A percentile compares a stretch with the other conserved stretches of the same genome.
phyloP scores from a whole-genome alignment of 352 stramenopile species.

The Phytophthora chlamydospora region DNA sequence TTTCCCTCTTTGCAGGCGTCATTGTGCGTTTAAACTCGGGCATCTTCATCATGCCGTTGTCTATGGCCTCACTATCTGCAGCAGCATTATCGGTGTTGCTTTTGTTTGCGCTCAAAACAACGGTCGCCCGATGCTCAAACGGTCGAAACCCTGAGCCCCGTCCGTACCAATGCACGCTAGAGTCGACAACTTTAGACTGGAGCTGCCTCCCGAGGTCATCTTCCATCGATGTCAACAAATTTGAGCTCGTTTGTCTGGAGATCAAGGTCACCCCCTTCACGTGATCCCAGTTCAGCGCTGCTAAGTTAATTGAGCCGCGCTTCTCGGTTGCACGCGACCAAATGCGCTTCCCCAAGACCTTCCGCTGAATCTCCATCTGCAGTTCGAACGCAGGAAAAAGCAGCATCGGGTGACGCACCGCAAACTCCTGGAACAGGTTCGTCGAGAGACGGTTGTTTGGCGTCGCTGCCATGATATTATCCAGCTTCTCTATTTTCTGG shows the following conservation, averaged over 20 bases:
- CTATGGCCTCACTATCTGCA: not conserved
- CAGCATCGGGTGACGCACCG: slow-evolving; percentile 62
- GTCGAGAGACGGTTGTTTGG: slow-evolving; percentile 43
- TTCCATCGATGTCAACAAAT: slow-evolving; percentile 39
- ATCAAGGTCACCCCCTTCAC: slow-evolving; percentile 39
- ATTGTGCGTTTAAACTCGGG: slow-evolving; percentile 9
- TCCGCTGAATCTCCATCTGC: slow-evolving; percentile 67
- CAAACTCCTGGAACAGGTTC: slow-evolving; percentile 62
- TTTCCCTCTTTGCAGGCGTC: slow-evolving; percentile 12
- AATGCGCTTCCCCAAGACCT: slow-evolving; percentile 63
- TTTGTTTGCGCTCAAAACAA: slow-evolving; percentile 6
- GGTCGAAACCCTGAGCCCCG: slow-evolving; percentile 17
- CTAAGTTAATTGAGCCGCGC: slow-evolving; percentile 38
- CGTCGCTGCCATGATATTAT: slow-evolving; percentile 47
- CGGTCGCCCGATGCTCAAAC: slow-evolving; percentile 17
- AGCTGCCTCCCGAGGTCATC: slow-evolving; percentile 38
- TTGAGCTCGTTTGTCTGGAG: slow-evolving; percentile 32
- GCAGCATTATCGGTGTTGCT: not conserved
- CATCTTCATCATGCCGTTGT: slow-evolving; percentile 6
- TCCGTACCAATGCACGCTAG: slow-evolving; percentile 15
- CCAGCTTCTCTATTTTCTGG: slow-evolving; percentile 65
- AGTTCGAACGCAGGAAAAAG: slow-evolving; percentile 74
- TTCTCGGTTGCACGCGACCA: slow-evolving; percentile 58
- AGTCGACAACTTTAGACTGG: slow-evolving; percentile 5
- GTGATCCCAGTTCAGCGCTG: slow-evolving; percentile 46